phyloP scores from a whole-genome alignment of 345 rosid genomes.

The Barbarea vulgaris region DNA sequence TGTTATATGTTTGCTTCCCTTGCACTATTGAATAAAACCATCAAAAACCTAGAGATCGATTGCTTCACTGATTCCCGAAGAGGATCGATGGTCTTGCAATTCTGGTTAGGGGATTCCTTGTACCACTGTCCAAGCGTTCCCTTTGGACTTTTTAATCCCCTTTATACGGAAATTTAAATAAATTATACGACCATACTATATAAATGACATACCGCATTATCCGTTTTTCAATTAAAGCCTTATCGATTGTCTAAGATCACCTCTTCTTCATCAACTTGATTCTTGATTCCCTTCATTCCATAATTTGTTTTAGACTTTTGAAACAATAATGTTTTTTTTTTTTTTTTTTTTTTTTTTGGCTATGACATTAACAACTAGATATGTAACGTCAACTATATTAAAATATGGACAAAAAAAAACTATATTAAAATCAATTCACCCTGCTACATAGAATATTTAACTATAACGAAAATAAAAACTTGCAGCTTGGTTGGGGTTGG shows the following conservation, averaged over 20 bases:
- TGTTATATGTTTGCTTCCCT: neutral
- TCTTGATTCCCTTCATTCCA: constrained; percentile 16
- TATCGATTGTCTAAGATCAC: neutral
- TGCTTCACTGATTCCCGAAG: constrained; percentile 6
- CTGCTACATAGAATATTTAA: neutral
- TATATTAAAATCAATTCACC: neutral
- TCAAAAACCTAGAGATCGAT: constrained; percentile 11
- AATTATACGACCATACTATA: neutral
- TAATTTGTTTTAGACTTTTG: constrained; percentile 26
- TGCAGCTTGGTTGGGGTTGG: constrained; percentile 1
- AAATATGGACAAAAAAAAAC: too few species aligned
- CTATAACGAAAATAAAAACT: neutral
- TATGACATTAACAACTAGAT: constrained; percentile 19
- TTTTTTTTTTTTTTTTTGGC: neutral
- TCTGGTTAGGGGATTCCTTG: constrained; percentile 13
- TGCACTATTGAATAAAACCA: neutral
- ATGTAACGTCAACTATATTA: constrained; percentile 23
- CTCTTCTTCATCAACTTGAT: constrained; percentile 24
- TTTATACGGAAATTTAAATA: constrained; percentile 8
- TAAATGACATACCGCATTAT: constrained; percentile 11
- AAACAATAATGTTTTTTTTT: constrained; percentile 6
- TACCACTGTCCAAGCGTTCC: neutral
- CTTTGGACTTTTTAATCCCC: constrained; percentile 29
- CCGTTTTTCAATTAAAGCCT: constrained; percentile 21
- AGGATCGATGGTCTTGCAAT: constrained; percentile 23